Evolutionary conservation across 768 basidiomycete species (phyloP), one percentile per base, ranked within the genome.

Genomic region (Hypsizygus marmoreus): DNA sequence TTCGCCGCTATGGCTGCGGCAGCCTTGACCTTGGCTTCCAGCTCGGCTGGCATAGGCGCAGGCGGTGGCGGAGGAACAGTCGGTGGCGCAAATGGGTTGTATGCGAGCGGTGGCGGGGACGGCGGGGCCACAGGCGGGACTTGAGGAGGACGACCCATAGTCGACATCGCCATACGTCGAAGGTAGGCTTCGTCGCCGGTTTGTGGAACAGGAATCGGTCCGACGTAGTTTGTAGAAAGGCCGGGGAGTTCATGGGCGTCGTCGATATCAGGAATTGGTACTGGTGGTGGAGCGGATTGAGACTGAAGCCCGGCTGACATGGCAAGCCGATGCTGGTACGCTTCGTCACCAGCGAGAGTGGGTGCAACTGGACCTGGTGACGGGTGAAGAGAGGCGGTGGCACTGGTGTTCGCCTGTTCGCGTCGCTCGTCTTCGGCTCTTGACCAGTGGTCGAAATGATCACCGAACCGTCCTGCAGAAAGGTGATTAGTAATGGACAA

Each of bases 1-100:
- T 74, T 81, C 0, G 91, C 91, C 14, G 91, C 91, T 45, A 94
- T 88, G 9, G 83, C 89, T 4, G 88, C 89, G 0, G 91, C 91
- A 8, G 83, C 81, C 49, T 88, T 87, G 1, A 82, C 77, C 51
- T 73, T 83, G 13, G 84, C 88, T 47, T 90, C 82, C 12, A 88
- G 70, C 1, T 71, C 67, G 67, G 63, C 20, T 72, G 51, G 23
- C 13, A 64, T 48, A 3, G 62, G 52, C 7, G 71, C 63, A 4
- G 76, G 68, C 23, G 69, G 73, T 0, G 82, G 76, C 1, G 85
- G 81, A 4, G 81, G 75, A 6, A 79, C 75, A 14, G 79, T 57
- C 4, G 81, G 76, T 2, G 86, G 85, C 2, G 82, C 79, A 49
- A 88, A 84, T 0, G 87, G 84, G 50, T 88, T 83, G 58, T 81